Evolutionary conservation across 164 flowering plant species (phyloP).

Genomic region (Macadamia integrifolia): DNA sequence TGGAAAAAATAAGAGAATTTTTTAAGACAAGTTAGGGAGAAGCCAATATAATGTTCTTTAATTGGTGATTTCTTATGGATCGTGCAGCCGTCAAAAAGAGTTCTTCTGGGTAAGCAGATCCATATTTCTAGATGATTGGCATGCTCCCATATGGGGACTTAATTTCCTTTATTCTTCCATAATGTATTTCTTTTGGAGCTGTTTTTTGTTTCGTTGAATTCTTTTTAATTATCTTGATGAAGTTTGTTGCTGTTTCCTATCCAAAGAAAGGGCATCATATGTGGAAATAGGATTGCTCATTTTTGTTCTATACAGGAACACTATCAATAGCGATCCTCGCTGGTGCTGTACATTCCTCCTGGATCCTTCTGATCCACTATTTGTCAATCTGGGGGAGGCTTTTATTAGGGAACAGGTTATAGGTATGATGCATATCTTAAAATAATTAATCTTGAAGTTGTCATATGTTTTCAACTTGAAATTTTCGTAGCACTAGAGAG

Average conservation of each 20-base stretch:
- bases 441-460: background rate
- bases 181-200: background rate
- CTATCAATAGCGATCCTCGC: constrained; percentile 68
- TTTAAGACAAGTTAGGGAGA: no score
- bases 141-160: background rate
- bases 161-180: background rate
- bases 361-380: constrained; percentile 86
- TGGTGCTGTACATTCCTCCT: constrained; percentile 97
- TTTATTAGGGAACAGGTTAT: constrained; percentile 62
- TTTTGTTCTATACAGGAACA: constrained; percentile 50
- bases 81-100: no score
- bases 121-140: no score
- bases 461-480: background rate
- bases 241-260: no score
- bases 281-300: background rate
- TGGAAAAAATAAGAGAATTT: no score
- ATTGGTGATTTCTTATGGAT: no score
- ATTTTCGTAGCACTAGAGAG: background rate
- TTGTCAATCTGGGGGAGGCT: constrained; percentile 81
- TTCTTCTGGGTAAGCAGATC: no score
- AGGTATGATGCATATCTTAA: constrained; percentile 35
- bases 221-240: no score
- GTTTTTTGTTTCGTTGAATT: background rate
- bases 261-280: no score
- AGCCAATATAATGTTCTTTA: no score